phyloP scores from a whole-genome alignment of 768 basidiomycete genomes.

The Boletus eberwhitei region DNA sequence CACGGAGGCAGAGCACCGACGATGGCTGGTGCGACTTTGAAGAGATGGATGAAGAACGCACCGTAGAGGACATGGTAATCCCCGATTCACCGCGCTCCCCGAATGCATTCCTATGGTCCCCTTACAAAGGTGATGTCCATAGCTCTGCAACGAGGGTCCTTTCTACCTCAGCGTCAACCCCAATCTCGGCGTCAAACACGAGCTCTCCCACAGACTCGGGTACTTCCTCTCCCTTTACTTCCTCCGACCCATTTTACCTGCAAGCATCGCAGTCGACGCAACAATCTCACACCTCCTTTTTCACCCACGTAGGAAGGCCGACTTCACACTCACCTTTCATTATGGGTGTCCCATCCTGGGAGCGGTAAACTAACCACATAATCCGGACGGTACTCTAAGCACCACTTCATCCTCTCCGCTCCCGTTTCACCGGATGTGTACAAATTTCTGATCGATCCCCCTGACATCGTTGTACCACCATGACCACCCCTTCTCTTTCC shows the following conservation, averaged over 20 bases:
- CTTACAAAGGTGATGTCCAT: conserved; percentile 15
- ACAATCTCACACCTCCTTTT: conserved; percentile 31
- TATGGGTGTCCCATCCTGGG: conserved; percentile 27
- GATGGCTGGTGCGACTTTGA: conserved; percentile 32
- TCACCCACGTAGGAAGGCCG: conserved; percentile 37
- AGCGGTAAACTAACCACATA: conserved; percentile 4
- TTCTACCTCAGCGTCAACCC: conserved; percentile 18
- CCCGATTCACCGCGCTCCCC: conserved; percentile 30
- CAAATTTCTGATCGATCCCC: conserved; percentile 1
- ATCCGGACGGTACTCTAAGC: not conserved
- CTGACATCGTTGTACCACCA: conserved; percentile 14
- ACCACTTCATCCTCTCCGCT: not conserved
- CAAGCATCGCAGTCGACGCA: conserved; percentile 40
- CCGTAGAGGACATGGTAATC: conserved; percentile 45
- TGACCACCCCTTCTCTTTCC: conserved; percentile 1
- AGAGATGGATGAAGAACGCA: conserved; percentile 43
- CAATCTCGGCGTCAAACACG: conserved; percentile 12
- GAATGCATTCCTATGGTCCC: conserved; percentile 24
- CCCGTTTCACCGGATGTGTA: conserved; percentile 7
- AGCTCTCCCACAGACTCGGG: conserved; percentile 23
- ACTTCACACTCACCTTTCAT: conserved; percentile 41
- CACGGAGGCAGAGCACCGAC: conserved; percentile 24
- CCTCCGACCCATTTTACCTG: conserved; percentile 50
- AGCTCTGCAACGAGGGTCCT: conserved; percentile 19
- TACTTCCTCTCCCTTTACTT: conserved; percentile 36